Evolutionary conservation across 495 filamentous ascomycete genomes (phyloP).

Genomic region (Pyronema omphalodes): DNA sequence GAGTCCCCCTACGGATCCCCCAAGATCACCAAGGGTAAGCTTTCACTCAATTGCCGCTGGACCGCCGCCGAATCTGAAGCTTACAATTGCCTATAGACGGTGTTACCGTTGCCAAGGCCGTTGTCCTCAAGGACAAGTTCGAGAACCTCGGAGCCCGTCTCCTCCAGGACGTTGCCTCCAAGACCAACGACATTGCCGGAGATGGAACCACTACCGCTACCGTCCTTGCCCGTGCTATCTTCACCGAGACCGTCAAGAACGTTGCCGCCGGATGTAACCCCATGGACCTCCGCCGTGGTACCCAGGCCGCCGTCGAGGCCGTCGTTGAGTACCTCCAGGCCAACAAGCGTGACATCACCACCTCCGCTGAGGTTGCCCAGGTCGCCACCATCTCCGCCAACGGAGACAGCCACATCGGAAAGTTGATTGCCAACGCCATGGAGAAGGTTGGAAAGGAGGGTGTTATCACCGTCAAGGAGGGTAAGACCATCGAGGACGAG

Average conservation of each 20-base stretch:
- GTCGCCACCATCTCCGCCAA: slow-evolving; percentile 97
- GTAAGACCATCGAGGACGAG: slow-evolving; percentile 95
- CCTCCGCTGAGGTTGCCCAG: slow-evolving; percentile 90
- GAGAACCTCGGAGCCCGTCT: slow-evolving; percentile 96
- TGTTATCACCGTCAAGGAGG: slow-evolving; percentile 99
- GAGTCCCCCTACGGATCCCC: slow-evolving; percentile 95
- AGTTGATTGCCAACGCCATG: slow-evolving; percentile 93
- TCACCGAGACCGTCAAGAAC: slow-evolving; percentile 99
- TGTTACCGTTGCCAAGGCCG: slow-evolving; percentile 36
- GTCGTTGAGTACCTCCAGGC: slow-evolving; percentile 83
- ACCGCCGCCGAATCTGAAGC: background rate
- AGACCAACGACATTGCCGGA: slow-evolving; percentile 97
- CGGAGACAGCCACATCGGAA: slow-evolving; percentile 87
- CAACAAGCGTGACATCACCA: slow-evolving; percentile 94
- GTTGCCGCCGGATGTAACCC: slow-evolving; percentile 98
- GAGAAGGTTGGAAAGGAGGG: slow-evolving; percentile 99
- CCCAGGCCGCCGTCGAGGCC: slow-evolving; percentile 85
- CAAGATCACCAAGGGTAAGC: slow-evolving; percentile 95
- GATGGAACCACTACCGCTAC: slow-evolving; percentile 97
- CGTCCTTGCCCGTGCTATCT: slow-evolving; percentile 92
- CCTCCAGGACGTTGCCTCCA: slow-evolving; percentile 92
- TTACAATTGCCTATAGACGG: slow-evolving; percentile 13
- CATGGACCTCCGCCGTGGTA: slow-evolving; percentile 93
- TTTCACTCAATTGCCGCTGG: slow-evolving; percentile 23
- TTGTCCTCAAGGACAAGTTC: slow-evolving; percentile 94